Base-by-base conservation (phyloP, 2,329 filamentous ascomycete genomes). In the Lithohypha guttulata region DNA sequence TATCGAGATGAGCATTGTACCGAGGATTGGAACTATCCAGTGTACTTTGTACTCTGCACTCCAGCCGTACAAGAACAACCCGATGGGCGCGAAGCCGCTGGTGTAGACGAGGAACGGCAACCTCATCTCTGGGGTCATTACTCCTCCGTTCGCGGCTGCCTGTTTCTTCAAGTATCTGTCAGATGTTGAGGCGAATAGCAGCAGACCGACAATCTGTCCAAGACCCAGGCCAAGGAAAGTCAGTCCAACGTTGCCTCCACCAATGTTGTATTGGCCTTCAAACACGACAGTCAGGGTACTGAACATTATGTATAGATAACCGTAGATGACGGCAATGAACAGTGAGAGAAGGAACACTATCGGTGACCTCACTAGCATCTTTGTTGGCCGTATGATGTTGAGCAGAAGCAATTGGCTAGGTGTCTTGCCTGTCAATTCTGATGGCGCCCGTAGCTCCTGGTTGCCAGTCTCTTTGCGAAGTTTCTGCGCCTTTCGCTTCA, bases 141-240 rank as follows among this genome's bases (percentile, higher is more conserved):
- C 43, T 3, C 45, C 43, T 5, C 13, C 22, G 29, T 44, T 47
- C 21, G 41, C 43, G 2, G 41, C 48, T 4, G 46, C 31, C 83
- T 1, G 84, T 84, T 37, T 75, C 73, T 46, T 83, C 81, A 53
- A 77, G 70, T 2, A 45, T 41, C 62, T 81, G 70, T 56, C 78
- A 74, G 3, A 60, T 51, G 4, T 70, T 71, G 22, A 83, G 58
- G 25, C 59, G 71, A 42, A 89, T 60, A 63, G 83, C 31, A 91
- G 59, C 2, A 84, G 84, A 46, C 91, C 86, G 59, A 93, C 93
- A 80, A 91, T 89, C 6, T 93, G 68, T 32, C 84, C 85, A 18
- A 64, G 55, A 54, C 62, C 60, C 51, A 71, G 59, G 13, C 65
- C 66, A 5, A 72, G 50, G 49, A 69, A 73, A 1, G 68, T 59